phyloP scores from a whole-genome alignment of 2,329 filamentous ascomycete species.

The Cladosporium sp. region DNA sequence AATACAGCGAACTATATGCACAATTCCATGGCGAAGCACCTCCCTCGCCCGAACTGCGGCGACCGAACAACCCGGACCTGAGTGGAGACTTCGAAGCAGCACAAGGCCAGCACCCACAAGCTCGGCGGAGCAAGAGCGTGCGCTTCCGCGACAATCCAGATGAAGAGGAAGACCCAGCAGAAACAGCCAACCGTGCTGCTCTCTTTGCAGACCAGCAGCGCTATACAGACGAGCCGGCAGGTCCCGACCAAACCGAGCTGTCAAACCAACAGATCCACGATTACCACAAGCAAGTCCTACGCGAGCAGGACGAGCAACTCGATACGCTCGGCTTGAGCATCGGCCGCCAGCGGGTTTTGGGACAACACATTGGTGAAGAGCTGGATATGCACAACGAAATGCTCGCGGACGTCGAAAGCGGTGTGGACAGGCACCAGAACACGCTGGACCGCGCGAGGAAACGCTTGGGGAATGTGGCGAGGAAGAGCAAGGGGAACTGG shows the following conservation, averaged over 20 bases:
- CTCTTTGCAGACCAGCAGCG: conserved; percentile 50
- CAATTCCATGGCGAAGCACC: conserved; percentile 71
- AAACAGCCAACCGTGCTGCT: conserved; percentile 55
- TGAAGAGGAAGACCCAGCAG: conserved; percentile 44
- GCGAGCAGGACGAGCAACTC: conserved; percentile 92
- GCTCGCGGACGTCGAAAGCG: conserved; percentile 83
- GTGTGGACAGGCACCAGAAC: conserved; percentile 76
- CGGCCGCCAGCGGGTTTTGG: conserved; percentile 83
- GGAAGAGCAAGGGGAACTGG: conserved; percentile 79
- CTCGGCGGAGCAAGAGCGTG: conserved; percentile 49
- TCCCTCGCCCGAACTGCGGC: conserved; percentile 55
- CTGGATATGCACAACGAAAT: conserved; percentile 85
- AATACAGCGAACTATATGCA: conserved; percentile 72
- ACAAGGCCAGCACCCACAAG: conserved; percentile 46
- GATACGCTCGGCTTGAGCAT: conserved; percentile 85
- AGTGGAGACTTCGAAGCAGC: conserved; percentile 66
- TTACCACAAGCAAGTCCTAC: conserved; percentile 77
- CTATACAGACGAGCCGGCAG: conserved; percentile 69
- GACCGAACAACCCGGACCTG: conserved; percentile 65
- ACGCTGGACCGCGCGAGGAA: conserved; percentile 74
- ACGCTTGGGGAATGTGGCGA: conserved; percentile 69
- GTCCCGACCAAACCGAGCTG: conserved; percentile 58
- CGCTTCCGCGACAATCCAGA: conserved; percentile 72
- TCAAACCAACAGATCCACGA: conserved; percentile 83
- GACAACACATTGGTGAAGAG: conserved; percentile 95